phyloP scores from a whole-genome alignment of 441 rosid genomes.

The Erodium chrysanthum region DNA sequence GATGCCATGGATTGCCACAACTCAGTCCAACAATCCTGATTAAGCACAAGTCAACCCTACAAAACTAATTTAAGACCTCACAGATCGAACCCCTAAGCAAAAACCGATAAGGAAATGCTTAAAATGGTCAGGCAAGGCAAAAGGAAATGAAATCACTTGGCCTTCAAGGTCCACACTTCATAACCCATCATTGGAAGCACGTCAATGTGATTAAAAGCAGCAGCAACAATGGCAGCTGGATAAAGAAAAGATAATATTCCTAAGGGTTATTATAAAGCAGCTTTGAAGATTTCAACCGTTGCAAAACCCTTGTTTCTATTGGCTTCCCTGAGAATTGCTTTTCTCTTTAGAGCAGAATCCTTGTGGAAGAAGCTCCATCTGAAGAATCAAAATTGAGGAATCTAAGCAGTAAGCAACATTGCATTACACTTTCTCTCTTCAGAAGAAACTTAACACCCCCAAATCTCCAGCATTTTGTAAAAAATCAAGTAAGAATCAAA shows the following conservation, averaged over 20 bases:
- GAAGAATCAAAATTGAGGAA: slow-evolving; percentile 3
- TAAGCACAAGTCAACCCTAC: not conserved
- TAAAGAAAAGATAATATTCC: slow-evolving; percentile 7
- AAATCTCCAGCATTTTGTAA: not conserved
- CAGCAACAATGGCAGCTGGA: not conserved
- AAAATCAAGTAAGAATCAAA: not conserved
- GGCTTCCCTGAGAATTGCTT: slow-evolving; percentile 7
- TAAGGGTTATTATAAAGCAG: slow-evolving; percentile 16
- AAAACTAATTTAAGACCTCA: slow-evolving; percentile 2
- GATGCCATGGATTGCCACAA: slow-evolving; percentile 28
- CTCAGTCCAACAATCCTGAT: slow-evolving; percentile 25
- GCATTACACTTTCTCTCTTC: not conserved
- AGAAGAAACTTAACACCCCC: not conserved
- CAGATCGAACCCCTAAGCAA: slow-evolving; percentile 14
- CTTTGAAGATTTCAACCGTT: slow-evolving; percentile 39
- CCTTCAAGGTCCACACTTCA: not conserved
- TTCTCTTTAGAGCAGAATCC: slow-evolving; percentile 25
- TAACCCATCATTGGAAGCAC: not conserved
- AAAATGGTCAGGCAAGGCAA: not conserved
- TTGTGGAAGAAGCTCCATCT: slow-evolving; percentile 28
- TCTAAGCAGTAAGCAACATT: not conserved
- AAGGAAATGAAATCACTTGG: not conserved
- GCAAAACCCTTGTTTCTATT: slow-evolving; percentile 17
- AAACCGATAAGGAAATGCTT: not conserved
- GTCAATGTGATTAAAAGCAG: not conserved